Conservation (phyloP, 2,329 filamentous ascomycete genomes). For the Teratosphaeria destructans region DNA sequence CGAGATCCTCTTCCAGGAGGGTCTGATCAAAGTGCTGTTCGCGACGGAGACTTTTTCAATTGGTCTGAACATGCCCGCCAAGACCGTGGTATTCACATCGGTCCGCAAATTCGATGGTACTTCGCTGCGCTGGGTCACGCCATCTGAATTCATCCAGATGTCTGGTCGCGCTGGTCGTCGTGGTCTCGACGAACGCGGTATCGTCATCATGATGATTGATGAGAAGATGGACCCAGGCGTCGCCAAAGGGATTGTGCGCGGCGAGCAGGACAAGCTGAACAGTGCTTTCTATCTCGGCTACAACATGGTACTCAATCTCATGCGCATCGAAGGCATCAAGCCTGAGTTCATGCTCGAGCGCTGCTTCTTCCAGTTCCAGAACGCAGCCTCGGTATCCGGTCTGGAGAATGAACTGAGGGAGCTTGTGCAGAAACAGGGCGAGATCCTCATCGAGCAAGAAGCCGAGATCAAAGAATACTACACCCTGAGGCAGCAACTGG, state of each 20-base stretch:
- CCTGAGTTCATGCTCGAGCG: conserved; percentile 98
- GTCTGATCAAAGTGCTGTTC: conserved; percentile 93
- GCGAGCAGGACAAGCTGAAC: conserved; percentile 93
- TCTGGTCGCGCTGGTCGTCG: conserved; percentile 91
- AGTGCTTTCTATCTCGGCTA: conserved; percentile 96
- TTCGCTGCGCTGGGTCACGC: conserved; percentile 70
- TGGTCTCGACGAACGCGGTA: conserved; percentile 93
- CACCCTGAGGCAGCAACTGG: conserved; percentile 73
- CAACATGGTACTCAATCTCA: conserved; percentile 96
- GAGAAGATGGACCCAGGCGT: conserved; percentile 89
- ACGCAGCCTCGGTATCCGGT: conserved; percentile 72
- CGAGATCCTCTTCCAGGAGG: conserved; percentile 97
- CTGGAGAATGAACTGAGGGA: conserved; percentile 75
- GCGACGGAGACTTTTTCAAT: conserved; percentile 99
- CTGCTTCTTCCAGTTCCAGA: conserved; percentile 98
- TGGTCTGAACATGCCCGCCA: conserved; percentile 96
- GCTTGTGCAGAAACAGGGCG: conserved; percentile 63
- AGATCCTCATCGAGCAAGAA: conserved; percentile 74
- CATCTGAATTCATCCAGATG: conserved; percentile 98
- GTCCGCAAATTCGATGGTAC: conserved; percentile 91
- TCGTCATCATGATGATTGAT: conserved; percentile 99
- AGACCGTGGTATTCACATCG: conserved; percentile 97
- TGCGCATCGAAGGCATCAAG: conserved; percentile 97
- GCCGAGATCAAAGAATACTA: conserved; percentile 88
- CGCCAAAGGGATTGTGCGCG: conserved; percentile 92